Evolutionary conservation across 2,329 filamentous ascomycete species (phyloP), one percentile per base, ranked within the genome.

Genomic region (Aspergillus sp.): DNA sequence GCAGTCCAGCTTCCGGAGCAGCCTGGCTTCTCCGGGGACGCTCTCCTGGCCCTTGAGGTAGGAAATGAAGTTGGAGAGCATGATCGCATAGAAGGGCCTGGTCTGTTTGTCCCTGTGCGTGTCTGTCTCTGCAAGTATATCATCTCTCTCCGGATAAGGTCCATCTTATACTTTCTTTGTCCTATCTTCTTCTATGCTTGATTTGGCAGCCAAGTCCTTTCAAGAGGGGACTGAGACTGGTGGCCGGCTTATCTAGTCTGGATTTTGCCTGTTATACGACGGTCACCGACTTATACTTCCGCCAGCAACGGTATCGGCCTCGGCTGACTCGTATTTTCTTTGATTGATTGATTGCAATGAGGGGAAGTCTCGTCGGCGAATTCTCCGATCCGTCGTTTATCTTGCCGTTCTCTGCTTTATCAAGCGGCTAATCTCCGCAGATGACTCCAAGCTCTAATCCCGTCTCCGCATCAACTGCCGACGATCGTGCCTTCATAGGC

Each of bases 1-100:
- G 61, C 73, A 75, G 57, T 81, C 79, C 19, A 80, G 71, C 60
- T 81, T 81, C 47, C 74, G 68, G n/a, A 79, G 69, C 11, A 82
- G 71, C 38, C 64, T 68, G 51, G 75, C 75, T 60, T 81, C 53
- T 4, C 46, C 49, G 7, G 52, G 54, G 16, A 55, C 45, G 1
- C 22, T 41, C 32, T 51, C 48, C 3, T 43, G 45, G 48, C 52
- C 52, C 9, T 32, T 45, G 40, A 54, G 42, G 41, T 54, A 54
- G 19, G 52, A 38, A 32, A 26, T 22, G 40, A 54, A 51, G 44
- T 40, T 42, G 45, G 38, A 20, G 2, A 45, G 19, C 52, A 54
- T 54, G 7, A 2, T 48, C 43, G 7, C 22, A 11, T 9, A 20
- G 20, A 32, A 22, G 22, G 43, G 26, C 4, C 16, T 38, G 13